phyloP scores from a whole-genome alignment of 108 stramenopile species.

The Ochromonas danica region DNA sequence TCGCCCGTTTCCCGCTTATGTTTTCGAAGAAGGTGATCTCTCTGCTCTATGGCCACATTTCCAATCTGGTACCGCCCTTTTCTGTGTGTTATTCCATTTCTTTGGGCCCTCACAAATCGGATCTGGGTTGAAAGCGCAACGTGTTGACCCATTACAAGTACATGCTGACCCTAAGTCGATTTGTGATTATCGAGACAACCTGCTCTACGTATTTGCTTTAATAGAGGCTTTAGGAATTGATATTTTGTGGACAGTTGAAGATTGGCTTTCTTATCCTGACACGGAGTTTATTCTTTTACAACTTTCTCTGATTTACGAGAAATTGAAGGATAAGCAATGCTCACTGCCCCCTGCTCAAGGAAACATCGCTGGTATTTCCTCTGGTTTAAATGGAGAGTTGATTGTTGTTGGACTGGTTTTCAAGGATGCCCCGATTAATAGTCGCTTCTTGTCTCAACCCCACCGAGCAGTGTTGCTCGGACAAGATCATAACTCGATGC shows the following conservation, averaged over 20 bases:
- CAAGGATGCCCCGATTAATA: neutral
- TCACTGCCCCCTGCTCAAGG: slow-evolving; percentile 26
- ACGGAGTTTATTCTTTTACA: slow-evolving; percentile 36
- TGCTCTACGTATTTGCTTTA: slow-evolving; percentile 23
- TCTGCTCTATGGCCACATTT: slow-evolving; percentile 36
- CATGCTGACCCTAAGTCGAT: neutral
- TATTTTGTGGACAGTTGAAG: slow-evolving; percentile 11
- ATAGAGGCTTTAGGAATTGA: slow-evolving; percentile 4
- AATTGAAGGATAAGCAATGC: slow-evolving; percentile 10
- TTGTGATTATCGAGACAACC: slow-evolving; percentile 24
- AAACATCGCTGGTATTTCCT: neutral
- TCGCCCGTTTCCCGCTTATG: slow-evolving; percentile 2
- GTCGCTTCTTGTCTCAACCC: neutral
- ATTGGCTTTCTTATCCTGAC: slow-evolving; percentile 39
- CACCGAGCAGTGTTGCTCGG: slow-evolving; percentile 4
- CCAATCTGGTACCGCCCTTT: slow-evolving; percentile 34
- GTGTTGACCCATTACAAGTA: slow-evolving; percentile 12
- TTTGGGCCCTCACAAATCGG: slow-evolving; percentile 7
- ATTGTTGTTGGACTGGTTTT: slow-evolving; percentile 23
- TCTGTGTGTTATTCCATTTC: slow-evolving; percentile 34
- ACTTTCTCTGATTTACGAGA: slow-evolving; percentile 24
- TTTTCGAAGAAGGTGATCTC: slow-evolving; percentile 4
- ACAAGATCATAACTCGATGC: slow-evolving; percentile 12
- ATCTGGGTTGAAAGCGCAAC: neutral
- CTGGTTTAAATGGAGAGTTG: slow-evolving; percentile 18